These are phyloP conservation scores for Lichtheimia hyalospora DNA, from an alignment of 371 early-diverging fungal genomes.

Conservation along the genomic window DNA sequence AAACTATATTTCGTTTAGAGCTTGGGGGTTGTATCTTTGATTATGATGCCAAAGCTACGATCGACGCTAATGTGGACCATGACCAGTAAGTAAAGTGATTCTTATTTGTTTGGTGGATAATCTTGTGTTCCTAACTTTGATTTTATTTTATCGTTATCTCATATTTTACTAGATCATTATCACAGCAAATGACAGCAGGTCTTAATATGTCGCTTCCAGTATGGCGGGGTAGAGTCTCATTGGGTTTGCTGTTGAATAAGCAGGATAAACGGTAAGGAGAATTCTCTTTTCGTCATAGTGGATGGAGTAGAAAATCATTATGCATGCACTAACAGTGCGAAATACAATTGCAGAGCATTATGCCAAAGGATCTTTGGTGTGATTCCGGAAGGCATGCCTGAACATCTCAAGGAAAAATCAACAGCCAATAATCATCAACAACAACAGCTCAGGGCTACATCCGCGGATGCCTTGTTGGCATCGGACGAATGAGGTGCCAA, in stretches of 20 bases:
- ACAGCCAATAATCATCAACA: conserved; percentile 6
- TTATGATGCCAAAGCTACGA: conserved; percentile 43
- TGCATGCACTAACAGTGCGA: not conserved
- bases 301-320: not conserved
- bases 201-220: conserved; percentile 63
- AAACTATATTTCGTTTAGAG: conserved; percentile 6
- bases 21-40: conserved; percentile 58
- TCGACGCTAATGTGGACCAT: not conserved
- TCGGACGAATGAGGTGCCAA: not conserved
- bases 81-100: conserved; percentile 9
- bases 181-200: conserved; percentile 10
- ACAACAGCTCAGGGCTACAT: conserved; percentile 5
- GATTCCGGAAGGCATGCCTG: conserved; percentile 42
- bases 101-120: too few species aligned
- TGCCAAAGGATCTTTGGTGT: conserved; percentile 45
- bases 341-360: conserved; percentile 25
- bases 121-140: conserved; percentile 1
- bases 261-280: conserved; percentile 56
- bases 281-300: not conserved
- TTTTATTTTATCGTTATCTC: conserved; percentile 9
- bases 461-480: not conserved
- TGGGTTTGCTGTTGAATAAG: conserved; percentile 75
- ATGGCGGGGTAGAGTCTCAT: conserved; percentile 72
- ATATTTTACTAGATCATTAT: too few species aligned
- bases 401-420: conserved; percentile 31